These are phyloP conservation scores for Apiospora rasikravindrae DNA, from an alignment of 2,329 filamentous ascomycete species.

Conservation along the genomic window DNA sequence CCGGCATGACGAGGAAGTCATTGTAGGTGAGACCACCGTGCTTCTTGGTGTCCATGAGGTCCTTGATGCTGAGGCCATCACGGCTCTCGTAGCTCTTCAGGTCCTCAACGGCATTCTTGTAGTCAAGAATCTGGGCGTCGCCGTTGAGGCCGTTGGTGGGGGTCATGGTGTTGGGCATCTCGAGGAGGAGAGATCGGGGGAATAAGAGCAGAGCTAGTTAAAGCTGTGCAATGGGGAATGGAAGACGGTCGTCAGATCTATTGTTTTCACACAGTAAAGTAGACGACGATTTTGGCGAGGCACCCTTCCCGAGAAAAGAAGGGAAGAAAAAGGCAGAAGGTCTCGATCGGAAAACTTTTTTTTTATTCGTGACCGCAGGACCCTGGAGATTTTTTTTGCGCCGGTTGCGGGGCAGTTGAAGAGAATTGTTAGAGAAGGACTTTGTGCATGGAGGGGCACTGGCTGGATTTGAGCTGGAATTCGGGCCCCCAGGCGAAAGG, in stretches of 20 bases:
- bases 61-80: conserved; percentile 87
- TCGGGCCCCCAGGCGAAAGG: background rate
- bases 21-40: conserved; percentile 98
- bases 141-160: conserved; percentile 73
- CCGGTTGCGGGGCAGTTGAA: background rate
- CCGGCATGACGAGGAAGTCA: conserved; percentile 94
- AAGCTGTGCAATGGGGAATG: conserved; percentile 45
- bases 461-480: background rate
- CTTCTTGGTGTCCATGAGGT: conserved; percentile 88
- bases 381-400: conserved; percentile 13
- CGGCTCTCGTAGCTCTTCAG: conserved; percentile 79
- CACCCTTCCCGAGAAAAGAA: conserved; percentile 60
- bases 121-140: conserved; percentile 69
- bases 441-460: conserved; percentile 12
- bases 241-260: conserved; percentile 45
- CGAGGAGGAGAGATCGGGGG: conserved; percentile 32
- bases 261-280: conserved; percentile 35
- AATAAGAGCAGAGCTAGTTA: conserved; percentile 38
- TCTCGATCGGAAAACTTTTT: conserved; percentile 3
- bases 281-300: conserved; percentile 43
- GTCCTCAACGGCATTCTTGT: conserved; percentile 76
- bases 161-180: conserved; percentile 31
- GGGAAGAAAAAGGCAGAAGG: conserved; percentile 38
- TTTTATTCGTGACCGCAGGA: conserved; percentile 6
- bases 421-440: background rate